Conservation (phyloP, 2,329 filamentous ascomycete genomes). For the Triangularia setosa region DNA sequence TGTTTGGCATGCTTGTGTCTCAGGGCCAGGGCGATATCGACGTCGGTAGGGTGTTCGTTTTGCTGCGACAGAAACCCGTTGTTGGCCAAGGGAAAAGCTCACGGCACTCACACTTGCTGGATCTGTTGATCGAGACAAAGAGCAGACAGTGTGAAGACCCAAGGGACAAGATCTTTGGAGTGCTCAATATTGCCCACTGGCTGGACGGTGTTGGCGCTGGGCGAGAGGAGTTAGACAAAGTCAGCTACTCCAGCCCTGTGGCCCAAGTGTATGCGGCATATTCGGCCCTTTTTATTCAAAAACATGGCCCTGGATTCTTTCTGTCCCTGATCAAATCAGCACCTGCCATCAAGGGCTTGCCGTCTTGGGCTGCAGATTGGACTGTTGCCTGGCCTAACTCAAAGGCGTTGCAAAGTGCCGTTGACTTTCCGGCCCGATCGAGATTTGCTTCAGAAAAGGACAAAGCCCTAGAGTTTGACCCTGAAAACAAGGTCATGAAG, state of each 20-base stretch:
- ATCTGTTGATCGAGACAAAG: constrained; percentile 7
- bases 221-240: background rate
- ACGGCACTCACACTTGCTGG: background rate
- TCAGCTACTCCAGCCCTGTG: constrained; percentile 1
- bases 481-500: constrained; percentile 1
- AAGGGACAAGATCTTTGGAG: constrained; percentile 9
- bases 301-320: constrained; percentile 13
- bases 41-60: background rate
- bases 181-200: constrained; percentile 2
- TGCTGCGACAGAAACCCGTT: background rate
- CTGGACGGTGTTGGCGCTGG: background rate
- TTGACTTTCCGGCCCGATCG: background rate
- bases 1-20: background rate
- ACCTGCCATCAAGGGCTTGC: constrained; percentile 1
- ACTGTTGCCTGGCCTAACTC: constrained; percentile 10
- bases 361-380: constrained; percentile 14
- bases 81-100: background rate
- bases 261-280: constrained; percentile 2
- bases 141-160: constrained; percentile 9
- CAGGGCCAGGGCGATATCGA: background rate
- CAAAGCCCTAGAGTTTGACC: background rate
- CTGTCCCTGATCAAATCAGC: constrained; percentile 9
- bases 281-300: constrained; percentile 9
- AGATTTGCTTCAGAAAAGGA: background rate
- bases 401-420: background rate